Conservation (phyloP, 345 rosid genomes). For the Syzygium aqueum region DNA sequence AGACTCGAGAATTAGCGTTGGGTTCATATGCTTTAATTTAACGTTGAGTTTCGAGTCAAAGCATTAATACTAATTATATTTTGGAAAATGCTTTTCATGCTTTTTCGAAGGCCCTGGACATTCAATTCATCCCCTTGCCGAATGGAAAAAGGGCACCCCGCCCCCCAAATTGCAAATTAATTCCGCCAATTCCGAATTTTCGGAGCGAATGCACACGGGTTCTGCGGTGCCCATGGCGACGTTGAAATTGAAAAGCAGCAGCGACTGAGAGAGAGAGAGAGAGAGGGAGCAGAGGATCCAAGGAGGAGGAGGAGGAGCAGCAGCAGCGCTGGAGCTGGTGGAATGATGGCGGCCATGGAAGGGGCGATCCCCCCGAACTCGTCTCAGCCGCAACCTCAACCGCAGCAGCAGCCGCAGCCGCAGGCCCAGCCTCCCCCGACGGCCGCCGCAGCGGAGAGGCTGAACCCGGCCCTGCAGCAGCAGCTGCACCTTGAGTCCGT, state of each 20-base stretch:
- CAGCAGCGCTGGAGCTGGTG: not conserved
- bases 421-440: constrained; percentile 8
- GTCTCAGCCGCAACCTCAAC: constrained; percentile 15
- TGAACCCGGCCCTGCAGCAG: constrained; percentile 56
- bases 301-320: not conserved
- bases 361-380: constrained; percentile 4
- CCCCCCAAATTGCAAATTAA: not conserved
- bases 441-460: constrained; percentile 37
- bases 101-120: not conserved
- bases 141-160: not conserved
- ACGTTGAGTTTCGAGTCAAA: too few relatives aligned
- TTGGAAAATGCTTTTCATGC: too few relatives aligned
- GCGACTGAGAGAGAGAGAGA: not conserved
- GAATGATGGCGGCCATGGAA: constrained; percentile 6
- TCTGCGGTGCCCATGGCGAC: not conserved
- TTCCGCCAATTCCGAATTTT: not conserved
- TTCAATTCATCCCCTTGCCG: not conserved
- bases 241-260: not conserved
- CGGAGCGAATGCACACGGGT: not conserved
- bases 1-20: too few relatives aligned
- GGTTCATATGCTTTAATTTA: too few relatives aligned
- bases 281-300: not conserved
- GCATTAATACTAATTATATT: too few relatives aligned
- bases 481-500: constrained; percentile 71
- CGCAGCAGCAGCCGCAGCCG: constrained; percentile 8